Evolutionary conservation across 1,284 basidiomycete genomes (phyloP).

Genomic region (Ceratobasidium sp.): DNA sequence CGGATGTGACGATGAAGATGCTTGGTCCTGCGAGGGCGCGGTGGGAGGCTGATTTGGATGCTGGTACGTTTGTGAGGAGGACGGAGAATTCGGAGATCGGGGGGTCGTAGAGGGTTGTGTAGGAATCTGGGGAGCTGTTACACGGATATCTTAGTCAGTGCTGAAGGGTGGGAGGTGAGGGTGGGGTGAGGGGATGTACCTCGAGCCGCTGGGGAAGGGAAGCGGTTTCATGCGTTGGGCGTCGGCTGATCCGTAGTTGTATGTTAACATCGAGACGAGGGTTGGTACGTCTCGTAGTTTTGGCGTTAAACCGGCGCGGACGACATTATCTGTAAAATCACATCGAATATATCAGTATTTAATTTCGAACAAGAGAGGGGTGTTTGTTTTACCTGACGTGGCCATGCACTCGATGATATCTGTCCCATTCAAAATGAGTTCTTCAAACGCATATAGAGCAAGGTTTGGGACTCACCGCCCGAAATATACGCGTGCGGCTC

Average conservation of each 20-base stretch:
- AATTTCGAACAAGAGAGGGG: background rate
- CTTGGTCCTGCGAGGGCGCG: conserved; percentile 84
- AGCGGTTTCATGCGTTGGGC: conserved; percentile 78
- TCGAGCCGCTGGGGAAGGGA: conserved; percentile 61
- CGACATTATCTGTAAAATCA: conserved; percentile 85
- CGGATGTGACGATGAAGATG: conserved; percentile 82
- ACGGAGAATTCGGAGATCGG: conserved; percentile 97
- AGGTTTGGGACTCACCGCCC: conserved; percentile 72
- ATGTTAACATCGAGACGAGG: conserved; percentile 90
- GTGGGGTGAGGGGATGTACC: conserved; percentile 27
- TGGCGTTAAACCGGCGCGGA: conserved; percentile 97
- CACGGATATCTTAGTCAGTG: background rate
- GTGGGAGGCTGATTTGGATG: conserved; percentile 67
- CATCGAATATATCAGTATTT: background rate
- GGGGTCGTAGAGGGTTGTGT: conserved; percentile 85
- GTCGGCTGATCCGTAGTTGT: conserved; percentile 75
- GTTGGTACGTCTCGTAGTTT: conserved; percentile 95
- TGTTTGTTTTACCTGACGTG: conserved; percentile 70
- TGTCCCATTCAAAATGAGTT: conserved; percentile 55
- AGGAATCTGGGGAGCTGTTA: conserved; percentile 7
- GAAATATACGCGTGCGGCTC: conserved; percentile 97
- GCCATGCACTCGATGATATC: conserved; percentile 99
- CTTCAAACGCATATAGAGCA: background rate
- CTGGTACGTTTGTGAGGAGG: conserved; percentile 70
- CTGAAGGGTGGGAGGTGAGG: background rate